phyloP scores from a whole-genome alignment of 192 early-diverging fungal genomes.

The Gryganskiella cystojenkinii region DNA sequence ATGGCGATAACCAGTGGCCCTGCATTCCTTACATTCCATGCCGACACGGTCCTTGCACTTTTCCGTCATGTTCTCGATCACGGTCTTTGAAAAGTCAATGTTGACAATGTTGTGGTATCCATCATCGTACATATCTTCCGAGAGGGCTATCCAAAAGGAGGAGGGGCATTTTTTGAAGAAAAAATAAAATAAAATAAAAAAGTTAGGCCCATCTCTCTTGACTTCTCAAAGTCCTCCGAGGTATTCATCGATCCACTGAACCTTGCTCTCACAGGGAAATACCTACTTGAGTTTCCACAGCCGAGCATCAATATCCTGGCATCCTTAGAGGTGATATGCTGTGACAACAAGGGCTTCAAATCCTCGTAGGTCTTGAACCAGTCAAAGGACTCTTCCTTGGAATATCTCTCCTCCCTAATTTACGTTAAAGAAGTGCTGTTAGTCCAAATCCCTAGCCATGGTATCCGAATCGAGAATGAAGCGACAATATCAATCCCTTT shows the following conservation, averaged over 20 bases:
- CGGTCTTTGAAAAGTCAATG: constrained; percentile 83
- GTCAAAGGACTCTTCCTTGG: constrained; percentile 73
- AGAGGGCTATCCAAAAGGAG: constrained; percentile 69
- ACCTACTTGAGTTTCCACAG: constrained; percentile 83
- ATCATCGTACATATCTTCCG: constrained; percentile 82
- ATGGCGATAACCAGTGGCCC: not conserved
- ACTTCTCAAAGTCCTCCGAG: not conserved
- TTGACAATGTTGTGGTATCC: constrained; percentile 81
- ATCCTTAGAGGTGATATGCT: constrained; percentile 62
- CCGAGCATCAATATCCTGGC: constrained; percentile 85
- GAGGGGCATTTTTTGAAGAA: too few species aligned
- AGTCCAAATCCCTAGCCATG: not conserved
- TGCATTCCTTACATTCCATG: constrained; percentile 62
- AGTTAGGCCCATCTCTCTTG: not conserved
- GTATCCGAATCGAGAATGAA: not conserved
- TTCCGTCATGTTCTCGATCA: constrained; percentile 80
- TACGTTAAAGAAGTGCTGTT: not conserved
- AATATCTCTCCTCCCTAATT: constrained; percentile 50
- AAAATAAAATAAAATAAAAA: too few species aligned
- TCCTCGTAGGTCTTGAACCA: constrained; percentile 91
- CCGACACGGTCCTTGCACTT: constrained; percentile 59
- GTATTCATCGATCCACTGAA: not conserved
- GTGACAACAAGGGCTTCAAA: constrained; percentile 68
- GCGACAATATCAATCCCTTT: not conserved
- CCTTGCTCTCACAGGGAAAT: not conserved